Base-by-base conservation (phyloP, 352 stramenopile genomes). In the Globisporangium rhizosaccharum region DNA sequence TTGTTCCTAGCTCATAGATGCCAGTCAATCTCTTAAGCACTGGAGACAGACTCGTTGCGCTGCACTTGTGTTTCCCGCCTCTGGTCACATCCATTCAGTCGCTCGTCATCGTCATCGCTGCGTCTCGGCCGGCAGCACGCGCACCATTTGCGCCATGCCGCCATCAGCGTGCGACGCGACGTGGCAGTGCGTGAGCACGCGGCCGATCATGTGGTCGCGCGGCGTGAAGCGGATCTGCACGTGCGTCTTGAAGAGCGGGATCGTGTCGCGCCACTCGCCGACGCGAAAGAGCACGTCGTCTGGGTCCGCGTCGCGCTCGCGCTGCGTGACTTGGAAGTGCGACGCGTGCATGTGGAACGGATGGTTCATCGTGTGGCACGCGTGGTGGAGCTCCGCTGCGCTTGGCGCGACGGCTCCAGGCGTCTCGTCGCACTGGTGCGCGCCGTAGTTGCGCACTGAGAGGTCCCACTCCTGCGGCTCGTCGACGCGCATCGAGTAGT, bases 291-390 rank as follows among this genome's bases (percentile, higher is more conserved):
- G 63, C 45, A 87, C 37, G 7, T 72, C 70, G 52, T 88, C 71
- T 3, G 79, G 75, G 51, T 88, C 79, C 1, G 75, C 65, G 36
- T 49, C 63, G 7, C 63, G 63, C 28, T 76, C 72, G 51, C 80
- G 71, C 36, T 56, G 65, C 20, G 76, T 76, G 42, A 90, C 66
- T 62, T 88, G 79, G 51, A 92, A 90, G 61, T 90, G 83, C 44
- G 76, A 83, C 41, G 70, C 70, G 71, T 92, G 83, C 53, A 92
- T 84, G 62, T 92, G 83, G 68, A 90, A 92, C 48, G 80, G 80
- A 48, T 90, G 80, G 30, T 73, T 88, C 81, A 90, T 88, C 20
- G 76, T 76, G 49, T 82, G 81, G 64, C 80, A 90, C 55, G 71
- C 61, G 58, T 59, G 60, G 44, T 72, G 53, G 23, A 60, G 36